phyloP scores from a whole-genome alignment of 345 rosid species.

The Pugionium cornutum region DNA sequence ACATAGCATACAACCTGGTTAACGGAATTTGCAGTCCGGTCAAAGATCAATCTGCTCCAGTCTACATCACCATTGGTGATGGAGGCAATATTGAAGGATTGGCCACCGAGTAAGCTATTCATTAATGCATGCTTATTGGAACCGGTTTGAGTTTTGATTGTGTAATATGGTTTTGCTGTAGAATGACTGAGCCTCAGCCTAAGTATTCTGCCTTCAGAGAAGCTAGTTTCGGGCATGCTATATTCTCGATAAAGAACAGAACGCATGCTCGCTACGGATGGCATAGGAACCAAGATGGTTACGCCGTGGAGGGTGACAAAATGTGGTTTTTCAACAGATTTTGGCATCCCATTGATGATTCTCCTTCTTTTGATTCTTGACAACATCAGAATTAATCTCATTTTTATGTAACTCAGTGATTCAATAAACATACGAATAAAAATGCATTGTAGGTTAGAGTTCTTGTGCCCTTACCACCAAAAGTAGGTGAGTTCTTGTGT shows the following conservation, averaged over 20 bases:
- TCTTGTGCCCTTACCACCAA: neutral
- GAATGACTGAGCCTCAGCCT: slow-evolving; percentile 93
- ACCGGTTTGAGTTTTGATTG: neutral
- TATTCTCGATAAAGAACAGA: slow-evolving; percentile 72
- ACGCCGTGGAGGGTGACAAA: slow-evolving; percentile 70
- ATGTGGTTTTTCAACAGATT: slow-evolving; percentile 81
- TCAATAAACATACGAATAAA: too few species aligned
- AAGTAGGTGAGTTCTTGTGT: too few species aligned
- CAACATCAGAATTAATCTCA: slow-evolving; percentile 3
- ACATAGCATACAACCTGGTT: slow-evolving; percentile 63
- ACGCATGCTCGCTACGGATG: slow-evolving; percentile 79
- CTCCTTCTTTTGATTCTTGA: slow-evolving; percentile 35
- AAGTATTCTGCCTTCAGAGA: slow-evolving; percentile 85
- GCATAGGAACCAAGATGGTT: slow-evolving; percentile 90
- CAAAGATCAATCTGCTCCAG: slow-evolving; percentile 67
- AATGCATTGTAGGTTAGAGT: neutral
- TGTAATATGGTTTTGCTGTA: slow-evolving; percentile 34
- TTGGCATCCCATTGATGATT: slow-evolving; percentile 67
- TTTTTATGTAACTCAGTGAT: neutral
- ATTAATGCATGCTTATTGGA: too few species aligned
- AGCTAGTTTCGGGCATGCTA: slow-evolving; percentile 92
- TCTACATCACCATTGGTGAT: slow-evolving; percentile 83
- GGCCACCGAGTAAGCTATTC: slow-evolving; percentile 58
- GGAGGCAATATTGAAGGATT: slow-evolving; percentile 91
- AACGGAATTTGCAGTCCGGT: slow-evolving; percentile 64